These are phyloP conservation scores for Lobosporangium transversale DNA, from an alignment of 192 early-diverging fungal genomes.

Conservation along the genomic window DNA sequence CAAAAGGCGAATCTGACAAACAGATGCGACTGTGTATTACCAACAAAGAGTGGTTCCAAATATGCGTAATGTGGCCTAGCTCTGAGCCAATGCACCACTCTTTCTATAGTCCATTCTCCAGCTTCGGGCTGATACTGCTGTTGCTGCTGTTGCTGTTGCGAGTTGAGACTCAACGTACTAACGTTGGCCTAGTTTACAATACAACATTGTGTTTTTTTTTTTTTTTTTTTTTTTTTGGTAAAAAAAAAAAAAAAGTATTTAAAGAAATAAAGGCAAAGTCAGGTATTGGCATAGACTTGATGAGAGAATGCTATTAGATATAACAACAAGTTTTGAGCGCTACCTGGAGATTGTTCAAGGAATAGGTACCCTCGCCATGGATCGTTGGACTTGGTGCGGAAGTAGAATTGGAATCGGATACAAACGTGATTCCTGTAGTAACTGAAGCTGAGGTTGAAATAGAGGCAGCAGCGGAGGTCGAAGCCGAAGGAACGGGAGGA, in stretches of 20 bases:
- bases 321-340: too few relatives aligned
- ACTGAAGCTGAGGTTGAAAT: background rate
- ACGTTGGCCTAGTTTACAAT: slow-evolving; percentile 38
- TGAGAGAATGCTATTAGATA: too few relatives aligned
- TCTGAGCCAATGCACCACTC: slow-evolving; percentile 42
- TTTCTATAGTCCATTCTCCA: slow-evolving; percentile 49
- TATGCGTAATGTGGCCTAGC: slow-evolving; percentile 24
- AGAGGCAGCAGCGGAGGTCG: slow-evolving; percentile 5
- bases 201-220: too few relatives aligned
- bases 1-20: background rate
- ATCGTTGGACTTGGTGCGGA: slow-evolving; percentile 26
- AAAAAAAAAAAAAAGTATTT: too few relatives aligned
- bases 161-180: slow-evolving; percentile 41
- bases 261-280: too few relatives aligned
- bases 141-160: slow-evolving; percentile 19
- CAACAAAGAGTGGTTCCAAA: slow-evolving; percentile 40
- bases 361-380: slow-evolving; percentile 25
- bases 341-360: slow-evolving; percentile 23
- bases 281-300: too few relatives aligned
- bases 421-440: background rate
- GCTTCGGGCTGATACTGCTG: too few relatives aligned
- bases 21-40: slow-evolving; percentile 3
- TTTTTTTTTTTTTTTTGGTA: too few relatives aligned
- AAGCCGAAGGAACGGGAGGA: slow-evolving; percentile 28
- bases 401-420: background rate